Evolutionary conservation across 2,329 filamentous ascomycete genomes (phyloP), one percentile per base, ranked within the genome.

Genomic region (Penicillium paneum): DNA sequence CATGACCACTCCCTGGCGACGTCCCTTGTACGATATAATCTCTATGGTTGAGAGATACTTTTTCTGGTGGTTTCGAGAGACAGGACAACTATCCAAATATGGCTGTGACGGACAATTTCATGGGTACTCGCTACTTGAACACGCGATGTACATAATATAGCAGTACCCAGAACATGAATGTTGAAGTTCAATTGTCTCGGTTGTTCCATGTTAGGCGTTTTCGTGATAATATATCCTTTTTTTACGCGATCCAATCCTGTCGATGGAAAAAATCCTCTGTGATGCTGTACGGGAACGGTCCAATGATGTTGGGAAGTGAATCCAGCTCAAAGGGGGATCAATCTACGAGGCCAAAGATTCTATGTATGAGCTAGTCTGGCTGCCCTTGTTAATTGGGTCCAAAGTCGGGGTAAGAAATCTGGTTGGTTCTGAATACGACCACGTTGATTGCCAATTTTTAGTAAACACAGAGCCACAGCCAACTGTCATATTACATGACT

Each of bases 11-110:
- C 47, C 43, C 55, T 55, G 45, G 49, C 54, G 58, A 56, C 52
- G 52, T 41, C 62, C 52, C 52, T 60, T 71, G 69, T 71, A 71
- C 65, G 64, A 71, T 71, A 71, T 49, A 47, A 59, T 58, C 45
- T 56, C 55, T 54, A 52, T 46, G 58, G 28, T 19, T 42, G n/a
- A 40, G 52, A 50, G 52, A 50, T 53, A 29, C 12, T 40, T 54
- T 50, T 43, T 50, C 31, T 41, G 54, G 62, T 55, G 54, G 49
- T 64, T 52, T 54, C 40, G 52, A 43, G 41, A 52, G 38, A 31
- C 35, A 29, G 49, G 45, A 32, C 32, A 44, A 39, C 34, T 41
- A 29, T 29, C 29, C 29, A 31, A 29, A 28, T 35, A 46, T 45
- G 24, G 39, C 24, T 36, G 11, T 24, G 13, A 43, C 12, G 24